These are phyloP conservation scores for Thalassiosira mediterranea DNA, from an alignment of 352 stramenopile species.

Conservation along the genomic window DNA sequence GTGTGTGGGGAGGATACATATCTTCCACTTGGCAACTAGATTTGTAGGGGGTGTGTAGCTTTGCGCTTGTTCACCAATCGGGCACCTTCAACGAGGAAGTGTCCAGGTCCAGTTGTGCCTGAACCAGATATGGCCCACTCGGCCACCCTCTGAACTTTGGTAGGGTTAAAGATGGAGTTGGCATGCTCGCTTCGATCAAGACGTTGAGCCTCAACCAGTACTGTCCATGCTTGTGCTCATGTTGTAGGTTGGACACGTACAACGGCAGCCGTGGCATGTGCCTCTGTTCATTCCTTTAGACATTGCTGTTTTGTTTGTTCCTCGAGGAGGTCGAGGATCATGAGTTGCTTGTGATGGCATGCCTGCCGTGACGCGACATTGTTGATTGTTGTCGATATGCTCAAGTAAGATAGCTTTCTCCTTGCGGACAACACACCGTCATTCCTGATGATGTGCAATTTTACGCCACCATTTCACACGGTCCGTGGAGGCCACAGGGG, in stretches of 20 bases:
- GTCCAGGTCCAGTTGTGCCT: conserved; percentile 8
- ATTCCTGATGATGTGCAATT: not conserved
- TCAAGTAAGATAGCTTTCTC: not conserved
- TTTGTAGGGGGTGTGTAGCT: conserved; percentile 10
- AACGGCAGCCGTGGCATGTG: not conserved
- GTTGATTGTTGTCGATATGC: no score
- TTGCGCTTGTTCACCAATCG: conserved; percentile 11
- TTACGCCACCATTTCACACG: not conserved
- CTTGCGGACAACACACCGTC: not conserved
- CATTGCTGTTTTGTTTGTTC: not conserved
- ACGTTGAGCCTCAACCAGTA: not conserved
- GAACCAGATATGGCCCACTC: conserved; percentile 17
- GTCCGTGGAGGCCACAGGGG: not conserved
- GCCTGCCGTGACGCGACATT: no score
- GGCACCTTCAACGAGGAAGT: conserved; percentile 26
- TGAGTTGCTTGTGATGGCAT: no score
- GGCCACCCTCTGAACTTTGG: not conserved
- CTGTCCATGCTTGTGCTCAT: not conserved
- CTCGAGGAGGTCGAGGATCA: no score
- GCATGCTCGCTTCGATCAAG: not conserved
- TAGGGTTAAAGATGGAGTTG: not conserved
- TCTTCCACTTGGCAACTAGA: conserved; percentile 16
- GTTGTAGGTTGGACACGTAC: not conserved
- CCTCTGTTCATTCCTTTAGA: not conserved
- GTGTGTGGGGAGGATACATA: conserved; percentile 27